Evolutionary conservation across 176 grass and related monocot species (phyloP), one percentile per base, ranked within the genome.

Genomic region (Triticum timopheevii): DNA sequence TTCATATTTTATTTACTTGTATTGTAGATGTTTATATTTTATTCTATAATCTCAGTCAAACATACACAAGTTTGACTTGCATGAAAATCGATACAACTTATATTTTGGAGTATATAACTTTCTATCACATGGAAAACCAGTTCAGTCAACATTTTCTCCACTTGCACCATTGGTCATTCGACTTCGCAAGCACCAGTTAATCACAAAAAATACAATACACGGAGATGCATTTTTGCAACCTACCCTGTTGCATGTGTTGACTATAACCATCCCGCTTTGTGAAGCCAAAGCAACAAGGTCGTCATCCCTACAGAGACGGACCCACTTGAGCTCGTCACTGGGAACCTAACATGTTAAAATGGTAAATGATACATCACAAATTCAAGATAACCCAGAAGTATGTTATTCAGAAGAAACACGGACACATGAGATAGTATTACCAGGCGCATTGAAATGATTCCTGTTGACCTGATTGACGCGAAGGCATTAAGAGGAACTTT

Each of bases 391-490:
- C 47, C 23, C 10, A 85, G 25, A 82, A 78, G 45, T 63, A 81
- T 27, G 5, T 67, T 75, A 83, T 66, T 40, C 56, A 49, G 35
- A 77, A 82, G 59, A 88, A 25, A 24, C 10, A 13, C 5, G 70
- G 52, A 80, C 64, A 76, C 22, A 82, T 89, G 33, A 70, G 66
- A 62, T 25, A 69, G 88, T 67, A 84, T 84, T 84, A 98, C 96
- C 97, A 96, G 90, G 82, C 95, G 93, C 80, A 96, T 98, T 24
- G 96, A 91, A 88, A 98, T 98, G 78, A 98, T 98, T 74, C 96
- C 96, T 70, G 82, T 78, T 52, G 80, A 30, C 87, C 94, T 90
- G 82, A 98, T 98, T 38, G 97, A 45, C 63, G 97, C 94, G 59
- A 98, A 98, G 23, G 87, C 92, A 88, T 91, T 98, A 82, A 98